phyloP scores from a whole-genome alignment of 331 rosid genomes.

The Rosa hybrid region DNA sequence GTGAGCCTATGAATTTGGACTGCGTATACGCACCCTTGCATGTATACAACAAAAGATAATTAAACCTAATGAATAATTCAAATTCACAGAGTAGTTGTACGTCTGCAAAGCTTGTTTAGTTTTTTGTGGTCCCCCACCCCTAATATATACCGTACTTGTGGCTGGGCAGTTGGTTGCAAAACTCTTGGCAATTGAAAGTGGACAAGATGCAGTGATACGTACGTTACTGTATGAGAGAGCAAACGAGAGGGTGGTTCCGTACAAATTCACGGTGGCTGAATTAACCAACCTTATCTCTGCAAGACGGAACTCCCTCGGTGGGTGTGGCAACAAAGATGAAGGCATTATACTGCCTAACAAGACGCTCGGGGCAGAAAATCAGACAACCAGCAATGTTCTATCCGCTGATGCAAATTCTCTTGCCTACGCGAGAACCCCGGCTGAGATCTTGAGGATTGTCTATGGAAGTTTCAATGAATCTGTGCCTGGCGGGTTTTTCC shows the following conservation, averaged over 20 bases:
- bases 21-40: background rate
- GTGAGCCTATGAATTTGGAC: background rate
- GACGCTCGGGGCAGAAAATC: slow-evolving; percentile 21
- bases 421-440: slow-evolving; percentile 17
- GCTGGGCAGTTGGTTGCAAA: slow-evolving; percentile 23
- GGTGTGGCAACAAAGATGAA: slow-evolving; percentile 35
- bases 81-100: background rate
- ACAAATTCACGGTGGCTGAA: slow-evolving; percentile 27
- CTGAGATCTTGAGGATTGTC: slow-evolving; percentile 28
- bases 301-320: slow-evolving; percentile 25
- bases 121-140: no score
- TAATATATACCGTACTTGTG: background rate
- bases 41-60: background rate
- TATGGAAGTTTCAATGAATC: slow-evolving; percentile 23
- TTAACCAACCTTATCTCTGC: slow-evolving; percentile 17
- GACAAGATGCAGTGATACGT: slow-evolving; percentile 36
- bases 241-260: slow-evolving; percentile 14
- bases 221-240: slow-evolving; percentile 13
- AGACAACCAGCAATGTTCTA: slow-evolving; percentile 26
- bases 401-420: slow-evolving; percentile 21
- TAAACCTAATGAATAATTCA: no score
- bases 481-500: slow-evolving; percentile 3
- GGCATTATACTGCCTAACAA: slow-evolving; percentile 21
- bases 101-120: background rate
- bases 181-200: slow-evolving; percentile 25